These are phyloP conservation scores for Clonostachys sp. DNA, from an alignment of 2,329 filamentous ascomycete genomes.

Conservation along the genomic window DNA sequence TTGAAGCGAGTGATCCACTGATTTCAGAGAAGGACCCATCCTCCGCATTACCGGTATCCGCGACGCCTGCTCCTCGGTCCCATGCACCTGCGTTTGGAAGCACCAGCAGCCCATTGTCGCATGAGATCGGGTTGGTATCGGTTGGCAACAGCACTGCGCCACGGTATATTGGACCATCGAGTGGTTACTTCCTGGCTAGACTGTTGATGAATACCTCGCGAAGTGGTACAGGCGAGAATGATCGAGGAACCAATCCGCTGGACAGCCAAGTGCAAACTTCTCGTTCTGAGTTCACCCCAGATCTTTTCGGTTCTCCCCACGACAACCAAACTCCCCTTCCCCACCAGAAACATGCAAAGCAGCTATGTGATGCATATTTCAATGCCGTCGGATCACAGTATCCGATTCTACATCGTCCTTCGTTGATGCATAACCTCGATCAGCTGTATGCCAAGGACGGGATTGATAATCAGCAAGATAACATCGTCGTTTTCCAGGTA, in stretches of 20 bases:
- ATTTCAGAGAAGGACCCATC: conserved; percentile 31
- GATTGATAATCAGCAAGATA: conserved; percentile 4
- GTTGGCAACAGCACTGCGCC: conserved; percentile 40
- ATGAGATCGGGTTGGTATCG: conserved; percentile 49
- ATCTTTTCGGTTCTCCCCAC: no score
- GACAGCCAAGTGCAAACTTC: no score
- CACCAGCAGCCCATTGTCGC: conserved; percentile 21
- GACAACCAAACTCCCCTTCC: conserved; percentile 12
- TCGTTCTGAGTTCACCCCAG: no score
- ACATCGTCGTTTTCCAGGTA: conserved; percentile 35
- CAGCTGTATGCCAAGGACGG: conserved; percentile 20
- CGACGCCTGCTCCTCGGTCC: conserved; percentile 1
- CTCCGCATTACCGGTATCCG: conserved; percentile 11
- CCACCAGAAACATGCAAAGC: conserved; percentile 23
- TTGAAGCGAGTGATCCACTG: conserved; percentile 35
- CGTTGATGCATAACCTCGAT: conserved; percentile 31
- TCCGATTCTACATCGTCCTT: conserved; percentile 40
- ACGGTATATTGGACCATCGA: conserved; percentile 50
- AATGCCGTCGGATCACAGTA: conserved; percentile 40
- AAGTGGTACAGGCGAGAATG: not conserved
- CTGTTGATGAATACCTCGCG: conserved; percentile 34
- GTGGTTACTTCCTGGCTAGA: conserved; percentile 47
- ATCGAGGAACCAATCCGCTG: not conserved
- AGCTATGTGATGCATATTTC: conserved; percentile 41
- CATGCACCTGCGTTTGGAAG: not conserved